Evolutionary conservation across 2,329 filamentous ascomycete species (phyloP).

Genomic region (Penicillium capsulatum): DNA sequence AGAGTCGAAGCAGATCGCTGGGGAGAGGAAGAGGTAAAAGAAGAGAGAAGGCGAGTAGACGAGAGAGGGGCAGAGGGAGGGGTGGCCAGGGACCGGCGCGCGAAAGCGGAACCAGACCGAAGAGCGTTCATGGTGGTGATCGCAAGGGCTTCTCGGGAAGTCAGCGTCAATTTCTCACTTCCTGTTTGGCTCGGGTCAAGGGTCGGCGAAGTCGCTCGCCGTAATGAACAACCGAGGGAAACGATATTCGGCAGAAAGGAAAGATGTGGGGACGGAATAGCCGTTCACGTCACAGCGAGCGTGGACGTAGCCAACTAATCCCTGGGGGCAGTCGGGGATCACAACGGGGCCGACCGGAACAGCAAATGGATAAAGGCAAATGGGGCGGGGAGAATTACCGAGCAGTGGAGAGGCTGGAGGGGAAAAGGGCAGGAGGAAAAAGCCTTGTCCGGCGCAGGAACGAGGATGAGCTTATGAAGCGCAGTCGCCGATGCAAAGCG

Average conservation of each 20-base stretch:
- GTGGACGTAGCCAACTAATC: too few species aligned
- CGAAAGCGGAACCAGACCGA: slow-evolving; percentile 40
- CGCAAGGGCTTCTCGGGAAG: slow-evolving; percentile 7
- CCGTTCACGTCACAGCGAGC: neutral
- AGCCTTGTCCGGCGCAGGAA: slow-evolving; percentile 23
- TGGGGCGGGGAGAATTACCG: slow-evolving; percentile 18
- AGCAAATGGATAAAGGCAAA: slow-evolving; percentile 7
- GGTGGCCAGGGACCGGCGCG: slow-evolving; percentile 32
- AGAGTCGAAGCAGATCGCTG: slow-evolving; percentile 26
- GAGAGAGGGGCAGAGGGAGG: slow-evolving; percentile 29
- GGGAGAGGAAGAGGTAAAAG: slow-evolving; percentile 22
- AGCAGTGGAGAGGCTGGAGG: slow-evolving; percentile 7
- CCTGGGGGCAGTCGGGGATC: slow-evolving; percentile 1
- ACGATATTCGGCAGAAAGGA: slow-evolving; percentile 36
- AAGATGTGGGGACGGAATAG: slow-evolving; percentile 25
- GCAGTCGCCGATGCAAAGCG: slow-evolving; percentile 22
- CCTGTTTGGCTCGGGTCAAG: slow-evolving; percentile 20
- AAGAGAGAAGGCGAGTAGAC: slow-evolving; percentile 28
- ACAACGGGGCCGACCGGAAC: slow-evolving; percentile 22
- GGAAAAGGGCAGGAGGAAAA: slow-evolving; percentile 20
- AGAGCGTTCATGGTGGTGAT: slow-evolving; percentile 32
- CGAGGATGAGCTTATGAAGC: slow-evolving; percentile 13
- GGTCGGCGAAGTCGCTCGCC: slow-evolving; percentile 10
- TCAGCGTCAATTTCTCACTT: slow-evolving; percentile 15
- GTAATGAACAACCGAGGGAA: slow-evolving; percentile 31